Percentiles rank a stretch among this genome's conserved stretches.
phyloP scores from a whole-genome alignment of 805 yeast species.

The Kuraishia capsulata region DNA sequence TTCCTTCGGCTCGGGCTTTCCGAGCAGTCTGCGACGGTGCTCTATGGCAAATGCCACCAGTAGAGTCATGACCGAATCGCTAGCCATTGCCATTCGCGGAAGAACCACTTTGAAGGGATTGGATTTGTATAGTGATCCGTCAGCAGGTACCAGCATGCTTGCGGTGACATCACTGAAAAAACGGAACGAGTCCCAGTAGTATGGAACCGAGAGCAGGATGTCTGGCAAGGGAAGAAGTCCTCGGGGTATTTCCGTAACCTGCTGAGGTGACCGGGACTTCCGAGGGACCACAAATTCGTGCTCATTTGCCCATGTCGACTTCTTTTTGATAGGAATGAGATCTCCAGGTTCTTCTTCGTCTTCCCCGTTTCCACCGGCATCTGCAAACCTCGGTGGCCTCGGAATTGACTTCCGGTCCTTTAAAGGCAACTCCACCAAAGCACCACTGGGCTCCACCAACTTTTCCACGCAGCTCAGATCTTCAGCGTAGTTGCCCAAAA shows the following conservation, averaged over 20 bases:
- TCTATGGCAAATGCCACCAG: constrained; percentile 41
- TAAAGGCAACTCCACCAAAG: constrained; percentile 1
- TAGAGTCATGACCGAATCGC: constrained; percentile 47
- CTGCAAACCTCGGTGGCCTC: not conserved
- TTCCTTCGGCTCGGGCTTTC: constrained; percentile 24
- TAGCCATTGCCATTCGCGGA: constrained; percentile 59
- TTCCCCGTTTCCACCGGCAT: constrained; percentile 8
- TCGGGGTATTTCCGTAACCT: constrained; percentile 23
- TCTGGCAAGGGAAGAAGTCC: constrained; percentile 49
- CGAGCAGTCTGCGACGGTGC: constrained; percentile 21
- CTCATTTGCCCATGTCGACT: not conserved
- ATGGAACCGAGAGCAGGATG: constrained; percentile 46
- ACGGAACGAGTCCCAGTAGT: constrained; percentile 51
- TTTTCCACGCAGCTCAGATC: constrained; percentile 16
- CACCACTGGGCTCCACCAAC: not conserved
- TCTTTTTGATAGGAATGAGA: too few species aligned
- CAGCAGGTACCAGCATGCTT: constrained; percentile 56
- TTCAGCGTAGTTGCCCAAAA: constrained; percentile 23
- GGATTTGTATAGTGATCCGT: constrained; percentile 39
- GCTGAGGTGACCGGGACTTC: too few species aligned
- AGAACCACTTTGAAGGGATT: constrained; percentile 60
- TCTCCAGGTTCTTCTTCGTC: constrained; percentile 4
- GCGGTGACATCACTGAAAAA: constrained; percentile 58
- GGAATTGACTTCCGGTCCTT: not conserved
- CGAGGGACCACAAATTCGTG: not conserved